Conservation (phyloP, 75 land plant species). For the Selaginella moellendorffii region DNA sequence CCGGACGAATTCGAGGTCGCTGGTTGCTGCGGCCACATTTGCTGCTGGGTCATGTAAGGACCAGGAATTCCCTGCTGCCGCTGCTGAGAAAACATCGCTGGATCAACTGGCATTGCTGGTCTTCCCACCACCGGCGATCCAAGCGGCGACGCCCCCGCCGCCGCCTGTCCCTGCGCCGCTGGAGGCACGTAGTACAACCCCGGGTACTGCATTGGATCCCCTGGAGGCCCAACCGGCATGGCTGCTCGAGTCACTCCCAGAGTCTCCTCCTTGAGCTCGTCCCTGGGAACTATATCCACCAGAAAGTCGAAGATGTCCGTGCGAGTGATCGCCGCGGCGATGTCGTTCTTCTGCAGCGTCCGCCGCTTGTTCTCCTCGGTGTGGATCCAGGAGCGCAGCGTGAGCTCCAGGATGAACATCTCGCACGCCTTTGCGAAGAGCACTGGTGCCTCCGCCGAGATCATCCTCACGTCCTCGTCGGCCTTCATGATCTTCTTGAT, state of each 20-base stretch:
- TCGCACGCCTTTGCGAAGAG: slow-evolving; percentile 71
- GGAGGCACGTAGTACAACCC: neutral
- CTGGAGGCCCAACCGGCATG: slow-evolving; percentile 11
- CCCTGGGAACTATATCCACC: slow-evolving; percentile 62
- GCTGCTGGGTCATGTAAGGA: slow-evolving; percentile 5
- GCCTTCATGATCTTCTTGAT: slow-evolving; percentile 74
- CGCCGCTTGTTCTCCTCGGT: slow-evolving; percentile 76
- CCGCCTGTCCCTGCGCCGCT: neutral
- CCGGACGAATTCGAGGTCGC: neutral
- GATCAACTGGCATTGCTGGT: slow-evolving; percentile 20
- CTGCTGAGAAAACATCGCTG: slow-evolving; percentile 14
- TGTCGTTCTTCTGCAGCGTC: slow-evolving; percentile 75
- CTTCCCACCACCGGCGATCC: slow-evolving; percentile 20
- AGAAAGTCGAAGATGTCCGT: slow-evolving; percentile 65
- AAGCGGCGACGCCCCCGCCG: neutral
- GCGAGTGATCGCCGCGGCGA: slow-evolving; percentile 65
- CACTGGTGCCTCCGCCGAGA: slow-evolving; percentile 67
- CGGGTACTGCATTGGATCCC: slow-evolving; percentile 16
- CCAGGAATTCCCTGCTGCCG: neutral
- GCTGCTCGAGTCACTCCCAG: neutral
- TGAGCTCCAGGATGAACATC: slow-evolving; percentile 48
- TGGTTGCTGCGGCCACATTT: slow-evolving; percentile 16
- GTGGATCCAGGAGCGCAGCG: slow-evolving; percentile 66
- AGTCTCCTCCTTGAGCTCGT: slow-evolving; percentile 38
- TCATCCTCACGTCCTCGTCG: slow-evolving; percentile 66